Evolutionary conservation across 371 early-diverging fungal genomes (phyloP).

Genomic region (Lichtheimia corymbifera): DNA sequence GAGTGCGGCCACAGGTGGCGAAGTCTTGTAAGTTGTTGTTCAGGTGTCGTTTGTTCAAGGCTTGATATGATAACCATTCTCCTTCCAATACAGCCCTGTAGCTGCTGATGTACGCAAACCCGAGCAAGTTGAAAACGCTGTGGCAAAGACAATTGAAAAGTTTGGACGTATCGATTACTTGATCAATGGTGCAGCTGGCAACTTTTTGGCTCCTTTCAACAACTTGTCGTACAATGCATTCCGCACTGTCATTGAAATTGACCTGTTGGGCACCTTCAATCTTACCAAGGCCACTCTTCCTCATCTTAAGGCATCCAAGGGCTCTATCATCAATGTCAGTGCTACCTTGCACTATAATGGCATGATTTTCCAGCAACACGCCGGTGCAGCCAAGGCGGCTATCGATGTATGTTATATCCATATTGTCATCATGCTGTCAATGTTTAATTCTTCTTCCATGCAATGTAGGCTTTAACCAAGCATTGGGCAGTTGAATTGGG

Average conservation of each 20-base stretch:
- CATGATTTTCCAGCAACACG: conserved; percentile 54
- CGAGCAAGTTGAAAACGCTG: conserved; percentile 62
- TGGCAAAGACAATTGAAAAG: conserved; percentile 59
- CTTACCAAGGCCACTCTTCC: conserved; percentile 74
- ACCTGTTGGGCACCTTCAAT: conserved; percentile 67
- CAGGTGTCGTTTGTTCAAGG: not conserved
- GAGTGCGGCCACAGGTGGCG: conserved; percentile 57
- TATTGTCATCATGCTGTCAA: conserved; percentile 7
- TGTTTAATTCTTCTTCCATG: not conserved
- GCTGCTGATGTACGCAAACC: conserved; percentile 70
- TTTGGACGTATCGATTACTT: conserved; percentile 73
- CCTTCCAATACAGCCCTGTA: conserved; percentile 29
- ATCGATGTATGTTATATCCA: conserved; percentile 27
- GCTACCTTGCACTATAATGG: conserved; percentile 71
- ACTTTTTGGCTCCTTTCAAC: conserved; percentile 73
- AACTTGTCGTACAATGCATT: conserved; percentile 76
- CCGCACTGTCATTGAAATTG: conserved; percentile 63
- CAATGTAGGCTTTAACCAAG: conserved; percentile 45
- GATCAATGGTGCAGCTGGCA: conserved; percentile 74
- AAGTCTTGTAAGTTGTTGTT: conserved; percentile 39
- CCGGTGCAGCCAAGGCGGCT: conserved; percentile 52
- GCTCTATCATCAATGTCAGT: conserved; percentile 66
- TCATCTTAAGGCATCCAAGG: conserved; percentile 69
- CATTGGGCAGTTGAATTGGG: conserved; percentile 58
- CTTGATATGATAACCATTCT: not conserved